phyloP scores from a whole-genome alignment of 1,139 yeast species.

The Zygoascus meyerae region DNA sequence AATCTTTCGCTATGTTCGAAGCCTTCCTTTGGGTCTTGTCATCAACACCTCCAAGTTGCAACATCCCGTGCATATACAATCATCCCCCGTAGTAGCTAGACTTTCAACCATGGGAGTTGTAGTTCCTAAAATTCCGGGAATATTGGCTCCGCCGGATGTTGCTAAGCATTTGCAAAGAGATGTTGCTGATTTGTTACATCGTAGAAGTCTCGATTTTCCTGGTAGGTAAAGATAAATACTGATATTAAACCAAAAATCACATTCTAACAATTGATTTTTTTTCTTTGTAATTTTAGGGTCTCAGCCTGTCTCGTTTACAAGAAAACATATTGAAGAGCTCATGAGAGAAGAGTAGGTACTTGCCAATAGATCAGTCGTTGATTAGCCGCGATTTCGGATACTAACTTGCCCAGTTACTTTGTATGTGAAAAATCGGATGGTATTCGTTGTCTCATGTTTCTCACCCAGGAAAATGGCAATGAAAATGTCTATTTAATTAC shows the following conservation, averaged over 20 bases:
- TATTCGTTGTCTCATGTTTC: constrained; percentile 71
- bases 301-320: constrained; percentile 88
- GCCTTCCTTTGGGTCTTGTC: not conserved
- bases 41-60: too few species aligned
- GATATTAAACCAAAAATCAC: not conserved
- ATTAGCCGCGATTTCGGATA: not conserved
- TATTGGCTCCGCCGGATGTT: constrained; percentile 62
- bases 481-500: constrained; percentile 63
- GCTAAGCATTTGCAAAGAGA: constrained; percentile 61
- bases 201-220: constrained; percentile 19
- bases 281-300: constrained; percentile 51
- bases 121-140: constrained; percentile 83
- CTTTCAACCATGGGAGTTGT: constrained; percentile 19
- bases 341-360: constrained; percentile 45
- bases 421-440: constrained; percentile 98
- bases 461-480: constrained; percentile 51
- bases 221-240: constrained; percentile 1
- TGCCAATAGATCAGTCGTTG: not conserved
- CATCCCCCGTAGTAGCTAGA: not conserved
- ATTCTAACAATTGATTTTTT: too few species aligned
- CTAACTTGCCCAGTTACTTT: constrained; percentile 42
- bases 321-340: constrained; percentile 62
- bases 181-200: constrained; percentile 64
- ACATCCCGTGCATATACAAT: too few species aligned
- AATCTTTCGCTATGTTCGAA: not conserved